phyloP scores from a whole-genome alignment of 2,329 filamentous ascomycete genomes.

The Colletotrichum caudatum region DNA sequence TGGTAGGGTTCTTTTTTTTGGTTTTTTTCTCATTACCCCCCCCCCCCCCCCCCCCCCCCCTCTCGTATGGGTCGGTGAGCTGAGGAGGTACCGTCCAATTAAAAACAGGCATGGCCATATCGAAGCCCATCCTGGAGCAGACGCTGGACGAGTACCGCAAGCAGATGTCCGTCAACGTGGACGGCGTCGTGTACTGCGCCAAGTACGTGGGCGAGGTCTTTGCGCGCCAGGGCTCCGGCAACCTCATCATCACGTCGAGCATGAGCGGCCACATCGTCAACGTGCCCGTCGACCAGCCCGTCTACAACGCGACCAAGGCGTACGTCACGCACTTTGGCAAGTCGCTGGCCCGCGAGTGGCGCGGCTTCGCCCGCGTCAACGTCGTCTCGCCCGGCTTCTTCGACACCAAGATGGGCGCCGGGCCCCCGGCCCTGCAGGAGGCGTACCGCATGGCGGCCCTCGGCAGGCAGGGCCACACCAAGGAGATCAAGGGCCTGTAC shows the following conservation, averaged over 20 bases:
- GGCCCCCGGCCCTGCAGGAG: conserved; percentile 57
- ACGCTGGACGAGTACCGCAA: conserved; percentile 63
- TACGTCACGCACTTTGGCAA: conserved; percentile 68
- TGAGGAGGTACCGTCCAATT: background rate
- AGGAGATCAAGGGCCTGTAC: conserved; percentile 73
- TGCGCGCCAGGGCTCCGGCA: conserved; percentile 57
- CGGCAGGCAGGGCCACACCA: conserved; percentile 71
- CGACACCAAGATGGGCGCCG: conserved; percentile 66
- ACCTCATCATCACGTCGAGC: conserved; percentile 64
- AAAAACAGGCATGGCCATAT: conserved; percentile 61
- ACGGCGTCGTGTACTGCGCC: conserved; percentile 59
- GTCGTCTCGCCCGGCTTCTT: conserved; percentile 67
- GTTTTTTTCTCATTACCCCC: background rate
- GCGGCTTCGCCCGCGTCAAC: conserved; percentile 68
- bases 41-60: no score
- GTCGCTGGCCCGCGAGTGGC: conserved; percentile 67
- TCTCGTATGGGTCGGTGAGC: fast-evolving
- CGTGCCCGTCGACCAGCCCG: conserved; percentile 57
- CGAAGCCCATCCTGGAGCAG: conserved; percentile 66
- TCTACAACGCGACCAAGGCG: conserved; percentile 68
- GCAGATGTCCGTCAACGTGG: conserved; percentile 66
- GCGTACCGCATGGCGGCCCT: conserved; percentile 62
- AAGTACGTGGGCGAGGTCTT: conserved; percentile 60
- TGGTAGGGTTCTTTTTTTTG: conserved; percentile 43
- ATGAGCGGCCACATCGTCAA: conserved; percentile 65